phyloP scores from a whole-genome alignment of 139 green algal genomes.

The Marvania coccoides region DNA sequence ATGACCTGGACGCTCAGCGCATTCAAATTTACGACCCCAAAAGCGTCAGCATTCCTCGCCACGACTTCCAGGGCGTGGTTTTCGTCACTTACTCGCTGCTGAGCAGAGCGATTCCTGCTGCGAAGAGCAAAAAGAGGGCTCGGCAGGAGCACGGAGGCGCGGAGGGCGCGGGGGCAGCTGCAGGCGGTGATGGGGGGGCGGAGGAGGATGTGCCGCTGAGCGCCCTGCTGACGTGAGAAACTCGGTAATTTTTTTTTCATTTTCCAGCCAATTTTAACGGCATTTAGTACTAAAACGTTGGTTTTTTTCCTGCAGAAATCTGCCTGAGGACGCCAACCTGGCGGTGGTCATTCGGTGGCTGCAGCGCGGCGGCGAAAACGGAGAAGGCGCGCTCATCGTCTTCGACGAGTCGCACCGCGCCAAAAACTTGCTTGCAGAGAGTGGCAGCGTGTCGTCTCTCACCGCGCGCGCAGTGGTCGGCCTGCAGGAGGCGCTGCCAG shows the following conservation, averaged over 20 bases:
- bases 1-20: slow-evolving; percentile 47
- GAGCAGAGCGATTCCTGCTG: neutral
- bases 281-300: too few relatives aligned
- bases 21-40: slow-evolving; percentile 36
- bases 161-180: neutral
- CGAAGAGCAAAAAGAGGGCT: neutral
- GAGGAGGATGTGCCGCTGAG: too few relatives aligned
- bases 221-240: neutral
- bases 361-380: neutral
- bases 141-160: too few relatives aligned
- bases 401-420: slow-evolving; percentile 85
- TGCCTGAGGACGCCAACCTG: slow-evolving; percentile 24
- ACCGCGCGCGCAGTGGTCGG: slow-evolving; percentile 66
- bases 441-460: slow-evolving; percentile 34
- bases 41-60: slow-evolving; percentile 31
- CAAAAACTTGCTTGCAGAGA: slow-evolving; percentile 75
- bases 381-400: too few relatives aligned
- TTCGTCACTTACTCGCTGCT: slow-evolving; percentile 44
- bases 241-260: neutral
- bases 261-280: neutral
- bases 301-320: too few relatives aligned
- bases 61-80: slow-evolving; percentile 45
- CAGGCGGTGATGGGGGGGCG: neutral
- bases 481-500: slow-evolving; percentile 72
- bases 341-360: slow-evolving; percentile 59